These are phyloP conservation scores for Dothiorella sarmentorum DNA, from an alignment of 2,329 filamentous ascomycete species.

Conservation along the genomic window DNA sequence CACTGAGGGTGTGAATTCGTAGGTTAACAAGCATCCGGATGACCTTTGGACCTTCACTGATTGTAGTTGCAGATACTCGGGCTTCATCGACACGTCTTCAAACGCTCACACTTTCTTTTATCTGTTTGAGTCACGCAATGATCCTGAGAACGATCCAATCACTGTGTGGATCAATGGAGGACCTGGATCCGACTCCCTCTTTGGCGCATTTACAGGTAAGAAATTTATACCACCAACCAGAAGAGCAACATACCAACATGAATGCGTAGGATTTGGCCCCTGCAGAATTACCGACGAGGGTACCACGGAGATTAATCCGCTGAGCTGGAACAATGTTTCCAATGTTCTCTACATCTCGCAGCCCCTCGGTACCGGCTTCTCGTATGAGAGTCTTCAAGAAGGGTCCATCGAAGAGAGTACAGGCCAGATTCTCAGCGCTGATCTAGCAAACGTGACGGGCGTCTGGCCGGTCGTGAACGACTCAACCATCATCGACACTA, in stretches of 20 bases:
- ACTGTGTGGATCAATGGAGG: conserved; percentile 47
- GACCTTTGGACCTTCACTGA: neutral
- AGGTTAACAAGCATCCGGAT: conserved; percentile 10
- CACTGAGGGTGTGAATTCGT: conserved; percentile 34
- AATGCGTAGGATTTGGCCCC: conserved; percentile 44
- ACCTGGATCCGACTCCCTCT: conserved; percentile 3
- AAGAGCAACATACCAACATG: conserved; percentile 51
- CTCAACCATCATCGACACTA: conserved; percentile 35
- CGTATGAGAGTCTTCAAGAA: conserved; percentile 29
- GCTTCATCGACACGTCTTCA: conserved; percentile 7
- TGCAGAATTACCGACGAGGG: conserved; percentile 42
- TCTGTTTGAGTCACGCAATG: conserved; percentile 60
- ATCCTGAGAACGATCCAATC: conserved; percentile 54
- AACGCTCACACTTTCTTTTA: conserved; percentile 55
- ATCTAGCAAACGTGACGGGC: conserved; percentile 34
- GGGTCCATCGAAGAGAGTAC: neutral
- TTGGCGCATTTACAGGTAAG: conserved; percentile 11
- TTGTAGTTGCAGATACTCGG: neutral
- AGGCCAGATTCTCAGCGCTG: neutral
- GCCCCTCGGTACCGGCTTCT: conserved; percentile 40
- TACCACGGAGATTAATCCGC: conserved; percentile 36
- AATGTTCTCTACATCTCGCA: conserved; percentile 40
- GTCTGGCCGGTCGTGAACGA: conserved; percentile 36
- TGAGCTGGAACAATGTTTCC: conserved; percentile 39
- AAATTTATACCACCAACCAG: conserved; percentile 25